Base-by-base conservation (phyloP, 352 stramenopile species). In the Phytophthora macrochlamydospora region DNA sequence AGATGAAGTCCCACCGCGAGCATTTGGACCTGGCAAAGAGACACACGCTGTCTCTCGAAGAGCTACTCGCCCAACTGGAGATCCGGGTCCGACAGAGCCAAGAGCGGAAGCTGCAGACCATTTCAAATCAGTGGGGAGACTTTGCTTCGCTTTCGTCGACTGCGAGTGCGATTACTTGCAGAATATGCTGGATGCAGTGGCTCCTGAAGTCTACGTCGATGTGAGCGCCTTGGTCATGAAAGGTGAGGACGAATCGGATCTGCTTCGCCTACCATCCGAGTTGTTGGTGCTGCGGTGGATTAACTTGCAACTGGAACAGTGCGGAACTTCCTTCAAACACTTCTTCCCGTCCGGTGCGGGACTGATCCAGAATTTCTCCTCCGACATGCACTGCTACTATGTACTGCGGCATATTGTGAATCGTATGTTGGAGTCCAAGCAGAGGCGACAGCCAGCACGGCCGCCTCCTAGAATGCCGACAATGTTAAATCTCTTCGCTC, bases 311-410 rank as follows among this genome's bases (percentile, higher is more conserved):
- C 52, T 89, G 4, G 68, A 76, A 18, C 78, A 85, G 44, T 78
- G 71, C 44, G 45, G 59, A 11, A 80, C 56, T 0, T 74, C 83
- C 30, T 64, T 71, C 24, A 48, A 43, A 30, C 71, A 82, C 38
- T 72, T 64, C 4, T 63, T 45, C 2, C 32, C 61, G 1, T 60
- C 51, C 12, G 54, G 42, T 5, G 45, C 45, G 2, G 78, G 75
- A 1, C 85, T 91, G 32, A 79, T 91, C 37, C 84, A 91, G 55
- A 92, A 92, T 38, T 92, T 88, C 40, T 79, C 73, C 9, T 79
- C 81, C 24, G 84, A 92, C 33, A 87, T 90, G 76, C 83, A 79
- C 56, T 66, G 68, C 55, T 71, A 78, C 50, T 88, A 89, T 32
- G 76, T 78, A 0, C 58, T 89, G n/a, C 74, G 74, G 6, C 76